These are phyloP conservation scores for Colletotrichum sp. DNA, from an alignment of 2,329 filamentous ascomycete genomes.

Conservation along the genomic window DNA sequence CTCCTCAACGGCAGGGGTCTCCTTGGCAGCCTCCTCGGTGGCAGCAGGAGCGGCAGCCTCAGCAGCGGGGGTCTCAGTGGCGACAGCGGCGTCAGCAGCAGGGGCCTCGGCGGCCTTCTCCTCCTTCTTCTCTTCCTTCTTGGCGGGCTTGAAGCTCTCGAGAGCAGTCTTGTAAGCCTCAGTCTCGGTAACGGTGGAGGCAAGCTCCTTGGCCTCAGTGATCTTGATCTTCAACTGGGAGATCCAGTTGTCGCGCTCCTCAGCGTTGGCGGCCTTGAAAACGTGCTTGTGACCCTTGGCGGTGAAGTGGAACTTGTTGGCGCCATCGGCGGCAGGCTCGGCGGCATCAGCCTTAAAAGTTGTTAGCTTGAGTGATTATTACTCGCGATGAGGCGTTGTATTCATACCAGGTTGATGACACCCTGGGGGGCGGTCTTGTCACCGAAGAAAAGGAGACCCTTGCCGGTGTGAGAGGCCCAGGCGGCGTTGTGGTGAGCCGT, in stretches of 20 bases:
- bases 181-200: conserved; percentile 73
- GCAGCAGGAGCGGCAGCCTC: conserved; percentile 31
- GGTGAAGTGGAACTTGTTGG: conserved; percentile 85
- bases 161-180: conserved; percentile 90
- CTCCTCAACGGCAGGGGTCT: conserved; percentile 36
- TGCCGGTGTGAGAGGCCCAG: conserved; percentile 93
- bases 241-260: conserved; percentile 94
- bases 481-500: conserved; percentile 80
- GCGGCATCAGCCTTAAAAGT: conserved; percentile 57
- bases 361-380: conserved; percentile 29
- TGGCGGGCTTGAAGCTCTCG: conserved; percentile 67
- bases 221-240: conserved; percentile 82
- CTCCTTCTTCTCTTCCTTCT: conserved; percentile 50
- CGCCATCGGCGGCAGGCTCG: conserved; percentile 78
- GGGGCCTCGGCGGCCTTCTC: conserved; percentile 47
- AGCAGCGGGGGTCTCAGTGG: conserved; percentile 32
- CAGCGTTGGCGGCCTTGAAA: conserved; percentile 79
- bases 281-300: conserved; percentile 88
- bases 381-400: neutral
- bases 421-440: conserved; percentile 84
- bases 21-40: conserved; percentile 35
- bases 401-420: conserved; percentile 83
- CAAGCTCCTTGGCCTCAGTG: conserved; percentile 83
- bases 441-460: conserved; percentile 91
- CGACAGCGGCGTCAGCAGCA: conserved; percentile 37